Base-by-base conservation (phyloP, 163 green algal genomes). In the Chlamydomonas reinhardtii region DNA sequence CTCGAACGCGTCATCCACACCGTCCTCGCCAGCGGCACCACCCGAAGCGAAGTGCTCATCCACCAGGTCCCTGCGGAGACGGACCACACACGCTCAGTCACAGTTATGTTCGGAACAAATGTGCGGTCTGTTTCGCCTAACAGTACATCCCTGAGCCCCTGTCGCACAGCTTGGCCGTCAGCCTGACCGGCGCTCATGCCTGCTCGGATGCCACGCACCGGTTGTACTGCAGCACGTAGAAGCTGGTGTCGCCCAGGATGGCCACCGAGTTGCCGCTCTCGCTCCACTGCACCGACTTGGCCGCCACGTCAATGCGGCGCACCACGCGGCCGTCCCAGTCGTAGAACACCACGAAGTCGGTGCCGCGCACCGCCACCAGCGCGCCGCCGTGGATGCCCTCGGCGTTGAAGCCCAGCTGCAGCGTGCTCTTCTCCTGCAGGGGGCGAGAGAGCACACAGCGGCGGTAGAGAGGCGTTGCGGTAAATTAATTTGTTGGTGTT, bases 291-390 rank as follows among this genome's bases (percentile, higher is more conserved):
- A 99, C 94, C n/a, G 43, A 77, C 43, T 83, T 91, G 6, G 87
- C 96, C 0, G 90, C 89, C 61, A 98, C 97, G 74, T 99, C 97
- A 35, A 99, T 96, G 78, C 95, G 94, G 66, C 95, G 90, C 66
- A 94, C 73, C 25, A 94, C 73, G 66, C 81, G 79, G 72, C 93
- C 95, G 73, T 91, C 90, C 98, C 98, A 99, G 91, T 99, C 96
- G 88, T 99, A 99, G 88, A 99, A 99, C 82, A 93, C 95, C 56
- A 99, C 92, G 88, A 98, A 99, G 90, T 99, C 98, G 2, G 80
- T 76, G 24, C 89, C 93, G 29, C 94, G 92, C 32, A 99, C 92
- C 19, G 90, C 74, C 22, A 89, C 90, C 71, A 99, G 90, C 16
- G 91, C 71, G 43, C 98, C 98, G 34, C 98, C 98, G 66, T 97